Evolutionary conservation across 148 eudicot genomes (phyloP).

Genomic region (Cornus controversa): DNA sequence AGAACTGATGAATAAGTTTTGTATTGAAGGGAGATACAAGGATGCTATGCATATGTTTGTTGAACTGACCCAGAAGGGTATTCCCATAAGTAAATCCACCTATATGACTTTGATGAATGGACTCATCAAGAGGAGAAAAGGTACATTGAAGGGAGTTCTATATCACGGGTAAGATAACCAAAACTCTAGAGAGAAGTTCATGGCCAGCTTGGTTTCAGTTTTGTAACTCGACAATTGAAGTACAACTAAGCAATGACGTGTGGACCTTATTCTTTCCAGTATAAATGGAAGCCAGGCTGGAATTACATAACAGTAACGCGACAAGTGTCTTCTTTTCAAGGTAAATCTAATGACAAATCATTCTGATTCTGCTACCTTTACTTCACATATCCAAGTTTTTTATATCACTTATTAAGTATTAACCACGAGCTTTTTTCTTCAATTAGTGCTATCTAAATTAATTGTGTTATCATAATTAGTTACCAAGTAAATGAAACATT

Average conservation of each 20-base stretch:
- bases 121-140: slow-evolving; percentile 53
- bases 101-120: slow-evolving; percentile 68
- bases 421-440: no score
- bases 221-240: not conserved
- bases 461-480: no score
- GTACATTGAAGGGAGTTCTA: slow-evolving; percentile 27
- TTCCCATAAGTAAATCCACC: slow-evolving; percentile 42
- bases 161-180: no score
- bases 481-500: no score
- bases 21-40: slow-evolving; percentile 52
- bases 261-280: not conserved
- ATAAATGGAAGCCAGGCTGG: slow-evolving; percentile 1
- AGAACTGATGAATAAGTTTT: slow-evolving; percentile 56
- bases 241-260: not conserved
- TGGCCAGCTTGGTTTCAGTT: no score
- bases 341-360: no score
- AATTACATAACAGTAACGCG: not conserved
- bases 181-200: no score
- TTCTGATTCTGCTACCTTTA: no score
- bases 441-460: no score
- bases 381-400: no score
- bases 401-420: no score
- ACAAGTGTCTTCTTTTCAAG: not conserved
- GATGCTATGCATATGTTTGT: slow-evolving; percentile 66
- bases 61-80: slow-evolving; percentile 49